Evolutionary conservation across 306 rosid genomes (phyloP), one percentile per base, ranked within the genome.

Genomic region (Cicer pinnatifidum): DNA sequence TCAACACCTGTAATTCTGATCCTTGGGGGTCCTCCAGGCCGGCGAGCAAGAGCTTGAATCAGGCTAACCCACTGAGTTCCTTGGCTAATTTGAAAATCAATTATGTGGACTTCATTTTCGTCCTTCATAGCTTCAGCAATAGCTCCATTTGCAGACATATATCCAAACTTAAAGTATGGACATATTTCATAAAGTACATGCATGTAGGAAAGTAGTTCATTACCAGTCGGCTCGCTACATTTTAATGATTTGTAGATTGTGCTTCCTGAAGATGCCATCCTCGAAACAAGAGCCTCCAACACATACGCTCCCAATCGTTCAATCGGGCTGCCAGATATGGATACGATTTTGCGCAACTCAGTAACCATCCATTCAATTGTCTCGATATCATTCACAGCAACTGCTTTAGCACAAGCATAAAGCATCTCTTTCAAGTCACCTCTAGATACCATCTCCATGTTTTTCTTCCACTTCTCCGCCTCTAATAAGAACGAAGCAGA

Each of bases 141-240:
- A 8, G 99, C 96, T 61, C 99, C 99, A 75, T 94, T 91, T 53
- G 97, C 99, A 10, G 99, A 91, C 90, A 94, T 82, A 72, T 88
- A 91, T 4, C 99, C 99, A 60, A 94, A 94, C 72, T 94, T 94
- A 85, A 94, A 88, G 78, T 84, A 91, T 54, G 99, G 99, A 69
- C 97, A 91, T 72, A 90, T 68, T 84, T 94, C 99, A 67, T 82
- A 94, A 44, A 94, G 91, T 40, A 85, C 35, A 77, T 89, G 91
- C 99, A 94, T 94, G 80, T 91, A 89, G 1, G 99, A 91, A 44
- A 94, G 91, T 33, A 94, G 86, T 73, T 94, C 99, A n/a, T 85
- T 82, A 68, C 96, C 79, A 0, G 91, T 84, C 41, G 99, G 99
- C 78, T 91, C 95, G 69, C 80, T 88, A 78, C 99, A 94, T 84